phyloP scores from a whole-genome alignment of 768 basidiomycete species.

The Tricholomella constricta region DNA sequence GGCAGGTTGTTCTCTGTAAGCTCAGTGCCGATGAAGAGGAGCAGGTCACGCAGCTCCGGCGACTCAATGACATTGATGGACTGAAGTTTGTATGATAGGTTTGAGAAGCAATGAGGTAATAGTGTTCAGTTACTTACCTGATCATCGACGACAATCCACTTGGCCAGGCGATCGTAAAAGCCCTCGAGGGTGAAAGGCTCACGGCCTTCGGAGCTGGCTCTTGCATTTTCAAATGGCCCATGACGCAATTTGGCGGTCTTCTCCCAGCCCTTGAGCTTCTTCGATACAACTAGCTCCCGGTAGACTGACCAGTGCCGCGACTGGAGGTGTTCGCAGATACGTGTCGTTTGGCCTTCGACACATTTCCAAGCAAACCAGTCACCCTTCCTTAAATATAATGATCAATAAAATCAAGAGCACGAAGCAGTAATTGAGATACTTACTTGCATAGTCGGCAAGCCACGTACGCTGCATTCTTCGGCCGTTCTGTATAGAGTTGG shows the following conservation, averaged over 20 bases:
- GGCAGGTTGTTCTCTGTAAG: slow-evolving; percentile 27
- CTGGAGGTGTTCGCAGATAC: slow-evolving; percentile 25
- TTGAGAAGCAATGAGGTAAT: neutral
- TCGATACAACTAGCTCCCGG: slow-evolving; percentile 2
- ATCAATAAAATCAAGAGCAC: neutral
- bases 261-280: slow-evolving; percentile 23
- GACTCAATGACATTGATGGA: slow-evolving; percentile 29
- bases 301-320: slow-evolving; percentile 19
- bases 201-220: neutral
- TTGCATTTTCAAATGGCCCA: neutral
- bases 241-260: neutral
- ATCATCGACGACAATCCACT: slow-evolving; percentile 28
- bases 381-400: neutral
- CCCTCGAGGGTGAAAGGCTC: slow-evolving; percentile 24
- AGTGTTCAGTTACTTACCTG: slow-evolving; percentile 1
- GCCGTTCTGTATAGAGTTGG: neutral
- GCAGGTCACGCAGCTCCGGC: slow-evolving; percentile 26
- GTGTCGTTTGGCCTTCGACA: slow-evolving; percentile 19
- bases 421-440: neutral
- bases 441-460: neutral
- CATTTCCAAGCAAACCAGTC: slow-evolving; percentile 15
- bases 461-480: neutral
- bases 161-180: slow-evolving; percentile 19
- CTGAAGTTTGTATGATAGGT: slow-evolving; percentile 13
- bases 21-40: slow-evolving; percentile 22